These are phyloP conservation scores for Xerocomus spinulosus DNA, from an alignment of 768 basidiomycete genomes.

Conservation along the genomic window DNA sequence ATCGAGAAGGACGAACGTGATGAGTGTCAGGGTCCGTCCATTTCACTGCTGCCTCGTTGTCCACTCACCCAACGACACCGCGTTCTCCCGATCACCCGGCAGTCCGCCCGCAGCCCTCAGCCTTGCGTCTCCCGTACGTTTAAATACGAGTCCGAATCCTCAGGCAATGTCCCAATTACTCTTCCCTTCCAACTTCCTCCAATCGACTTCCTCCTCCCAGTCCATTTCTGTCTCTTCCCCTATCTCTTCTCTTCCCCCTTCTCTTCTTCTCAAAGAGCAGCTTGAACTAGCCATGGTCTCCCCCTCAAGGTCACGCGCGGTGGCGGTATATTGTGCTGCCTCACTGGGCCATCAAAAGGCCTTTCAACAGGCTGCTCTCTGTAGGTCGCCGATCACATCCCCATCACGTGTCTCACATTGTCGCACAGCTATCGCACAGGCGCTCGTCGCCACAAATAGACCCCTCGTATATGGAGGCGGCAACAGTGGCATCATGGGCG, in stretches of 20 bases:
- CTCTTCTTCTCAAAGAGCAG: conserved; percentile 6
- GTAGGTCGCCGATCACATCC: conserved; percentile 39
- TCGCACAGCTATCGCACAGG: conserved; percentile 61
- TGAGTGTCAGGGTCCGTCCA: background rate
- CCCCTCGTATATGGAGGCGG: conserved; percentile 89
- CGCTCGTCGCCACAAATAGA: conserved; percentile 55
- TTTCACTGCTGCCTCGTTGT: conserved; percentile 22
- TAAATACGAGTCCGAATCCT: conserved; percentile 20
- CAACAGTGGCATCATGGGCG: conserved; percentile 79
- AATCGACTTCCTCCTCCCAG: background rate
- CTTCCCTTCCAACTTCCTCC: background rate
- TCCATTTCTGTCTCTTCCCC: conserved; percentile 1
- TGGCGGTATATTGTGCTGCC: conserved; percentile 87
- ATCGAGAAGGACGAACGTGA: background rate
- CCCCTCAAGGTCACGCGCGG: conserved; percentile 34
- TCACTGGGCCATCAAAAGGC: conserved; percentile 58
- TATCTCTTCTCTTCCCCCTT: background rate
- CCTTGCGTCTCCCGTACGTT: conserved; percentile 14
- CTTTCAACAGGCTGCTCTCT: conserved; percentile 63
- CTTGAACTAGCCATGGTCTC: conserved; percentile 25
- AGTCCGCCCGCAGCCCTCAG: conserved; percentile 7
- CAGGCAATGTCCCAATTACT: conserved; percentile 10
- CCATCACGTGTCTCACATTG: conserved; percentile 2
- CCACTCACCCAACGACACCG: conserved; percentile 4
- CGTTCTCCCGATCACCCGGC: conserved; percentile 10